Conservation (phyloP, 2,329 filamentous ascomycete genomes). For the Pezicula radicicola region DNA sequence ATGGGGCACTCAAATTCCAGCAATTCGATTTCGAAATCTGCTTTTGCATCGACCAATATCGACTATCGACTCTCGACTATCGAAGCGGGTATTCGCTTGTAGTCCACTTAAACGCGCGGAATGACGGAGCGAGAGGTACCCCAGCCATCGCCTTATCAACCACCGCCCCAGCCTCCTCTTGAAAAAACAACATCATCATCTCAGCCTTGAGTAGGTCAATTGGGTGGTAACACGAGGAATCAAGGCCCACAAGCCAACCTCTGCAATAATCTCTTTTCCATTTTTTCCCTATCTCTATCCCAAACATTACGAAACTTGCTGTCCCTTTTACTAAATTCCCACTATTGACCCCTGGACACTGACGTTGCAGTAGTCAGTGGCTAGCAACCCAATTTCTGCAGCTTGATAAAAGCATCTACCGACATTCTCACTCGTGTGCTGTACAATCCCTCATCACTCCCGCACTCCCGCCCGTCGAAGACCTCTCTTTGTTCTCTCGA, state of each 20-base stretch:
- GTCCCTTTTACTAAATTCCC: background rate
- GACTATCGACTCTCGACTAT: too few species aligned
- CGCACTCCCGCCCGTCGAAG: too few species aligned
- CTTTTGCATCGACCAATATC: too few species aligned
- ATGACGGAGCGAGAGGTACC: too few species aligned
- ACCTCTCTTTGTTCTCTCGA: too few species aligned
- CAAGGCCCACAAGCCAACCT: too few species aligned
- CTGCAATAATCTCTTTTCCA: background rate
- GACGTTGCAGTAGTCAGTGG: constrained; percentile 11
- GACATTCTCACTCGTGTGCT: background rate
- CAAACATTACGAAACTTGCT: background rate
- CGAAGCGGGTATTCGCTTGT: too few species aligned
- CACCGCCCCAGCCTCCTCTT: background rate
- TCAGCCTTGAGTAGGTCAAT: too few species aligned
- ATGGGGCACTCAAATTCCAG: too few species aligned
- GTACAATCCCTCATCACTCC: background rate
- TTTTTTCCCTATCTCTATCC: background rate
- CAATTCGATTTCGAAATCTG: too few species aligned
- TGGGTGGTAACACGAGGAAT: background rate
- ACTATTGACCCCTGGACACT: constrained; percentile 5
- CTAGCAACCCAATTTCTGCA: constrained; percentile 16
- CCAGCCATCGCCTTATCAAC: too few species aligned
- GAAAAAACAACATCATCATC: constrained; percentile 2
- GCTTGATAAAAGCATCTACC: constrained; percentile 14
- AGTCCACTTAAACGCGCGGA: too few species aligned